phyloP scores from a whole-genome alignment of 148 eudicot genomes.

The Selenicereus undatus region DNA sequence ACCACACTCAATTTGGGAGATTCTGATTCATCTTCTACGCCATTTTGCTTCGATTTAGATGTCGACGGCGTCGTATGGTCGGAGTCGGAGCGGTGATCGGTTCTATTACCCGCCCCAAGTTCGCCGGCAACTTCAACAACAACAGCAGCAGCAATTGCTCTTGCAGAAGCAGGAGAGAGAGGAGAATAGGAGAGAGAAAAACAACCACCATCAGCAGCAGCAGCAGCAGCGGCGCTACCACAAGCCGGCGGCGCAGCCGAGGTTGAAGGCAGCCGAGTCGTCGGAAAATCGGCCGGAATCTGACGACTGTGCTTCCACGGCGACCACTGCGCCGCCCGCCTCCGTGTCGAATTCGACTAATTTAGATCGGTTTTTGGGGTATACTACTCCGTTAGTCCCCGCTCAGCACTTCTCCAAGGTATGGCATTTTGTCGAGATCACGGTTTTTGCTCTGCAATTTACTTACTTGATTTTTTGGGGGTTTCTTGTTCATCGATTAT shows the following conservation, averaged over 20 bases:
- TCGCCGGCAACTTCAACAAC: slow-evolving; percentile 48
- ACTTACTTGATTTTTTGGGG: not conserved
- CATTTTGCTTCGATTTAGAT: not conserved
- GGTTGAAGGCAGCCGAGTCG: slow-evolving; percentile 7
- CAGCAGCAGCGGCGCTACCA: slow-evolving; percentile 16
- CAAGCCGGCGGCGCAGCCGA: slow-evolving; percentile 14
- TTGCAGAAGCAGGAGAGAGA: slow-evolving; percentile 21
- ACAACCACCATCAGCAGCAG: not conserved
- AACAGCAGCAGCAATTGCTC: slow-evolving; percentile 24
- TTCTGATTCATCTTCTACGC: not conserved
- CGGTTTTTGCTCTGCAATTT: not conserved
- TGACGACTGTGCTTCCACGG: slow-evolving; percentile 37
- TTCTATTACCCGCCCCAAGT: slow-evolving; percentile 73
- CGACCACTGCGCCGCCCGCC: slow-evolving; percentile 21
- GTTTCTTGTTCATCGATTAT: not conserved
- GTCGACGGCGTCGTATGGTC: slow-evolving; percentile 44
- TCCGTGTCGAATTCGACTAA: slow-evolving; percentile 36
- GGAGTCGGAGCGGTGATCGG: slow-evolving; percentile 53
- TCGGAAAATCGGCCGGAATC: slow-evolving; percentile 36
- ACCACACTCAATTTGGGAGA: not conserved
- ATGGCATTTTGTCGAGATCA: slow-evolving; percentile 6
- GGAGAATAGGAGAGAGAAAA: slow-evolving; percentile 17
- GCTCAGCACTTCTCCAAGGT: slow-evolving; percentile 78
- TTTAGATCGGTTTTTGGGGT: slow-evolving; percentile 83
- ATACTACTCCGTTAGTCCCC: slow-evolving; percentile 64